These are phyloP conservation scores for Zalaria obscura DNA, from an alignment of 2,329 filamentous ascomycete species.

Conservation along the genomic window DNA sequence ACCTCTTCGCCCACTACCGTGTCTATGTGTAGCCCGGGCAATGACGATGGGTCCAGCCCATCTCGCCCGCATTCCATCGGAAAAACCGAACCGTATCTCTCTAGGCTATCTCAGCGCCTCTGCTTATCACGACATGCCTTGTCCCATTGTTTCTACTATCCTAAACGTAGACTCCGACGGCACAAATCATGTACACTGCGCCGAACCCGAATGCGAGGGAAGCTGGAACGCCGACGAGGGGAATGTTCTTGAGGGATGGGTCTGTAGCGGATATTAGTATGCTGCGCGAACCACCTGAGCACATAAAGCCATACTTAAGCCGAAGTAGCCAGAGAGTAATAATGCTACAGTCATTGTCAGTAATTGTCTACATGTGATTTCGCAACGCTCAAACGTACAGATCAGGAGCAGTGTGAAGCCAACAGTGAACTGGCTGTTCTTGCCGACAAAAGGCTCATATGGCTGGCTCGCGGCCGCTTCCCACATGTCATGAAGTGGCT, in stretches of 20 bases:
- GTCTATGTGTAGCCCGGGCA: too few relatives aligned
- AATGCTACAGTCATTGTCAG: conserved; percentile 33
- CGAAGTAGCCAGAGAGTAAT: conserved; percentile 63
- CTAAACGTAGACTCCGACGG: conserved; percentile 92
- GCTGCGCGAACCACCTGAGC: background rate
- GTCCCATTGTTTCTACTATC: background rate
- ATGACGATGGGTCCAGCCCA: too few relatives aligned
- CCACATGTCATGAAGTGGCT: conserved; percentile 74
- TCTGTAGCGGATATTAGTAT: conserved; percentile 37
- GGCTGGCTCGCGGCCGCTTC: conserved; percentile 79
- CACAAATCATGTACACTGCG: conserved; percentile 97
- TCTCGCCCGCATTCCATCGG: too few relatives aligned
- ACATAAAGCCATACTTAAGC: conserved; percentile 51
- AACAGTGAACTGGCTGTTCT: conserved; percentile 70
- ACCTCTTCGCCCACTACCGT: too few relatives aligned
- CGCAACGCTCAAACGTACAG: conserved; percentile 30
- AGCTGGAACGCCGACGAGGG: conserved; percentile 69
- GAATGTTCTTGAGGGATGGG: conserved; percentile 64
- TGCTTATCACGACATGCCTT: too few relatives aligned
- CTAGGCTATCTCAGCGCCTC: too few relatives aligned
- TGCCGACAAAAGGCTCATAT: conserved; percentile 66
- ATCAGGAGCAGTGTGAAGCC: conserved; percentile 62
- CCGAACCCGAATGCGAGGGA: conserved; percentile 88
- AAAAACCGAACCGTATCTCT: too few relatives aligned
- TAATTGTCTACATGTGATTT: conserved; percentile 3